These are phyloP conservation scores for Phlebopus sp. DNA, from an alignment of 1,284 basidiomycete species.

Conservation along the genomic window DNA sequence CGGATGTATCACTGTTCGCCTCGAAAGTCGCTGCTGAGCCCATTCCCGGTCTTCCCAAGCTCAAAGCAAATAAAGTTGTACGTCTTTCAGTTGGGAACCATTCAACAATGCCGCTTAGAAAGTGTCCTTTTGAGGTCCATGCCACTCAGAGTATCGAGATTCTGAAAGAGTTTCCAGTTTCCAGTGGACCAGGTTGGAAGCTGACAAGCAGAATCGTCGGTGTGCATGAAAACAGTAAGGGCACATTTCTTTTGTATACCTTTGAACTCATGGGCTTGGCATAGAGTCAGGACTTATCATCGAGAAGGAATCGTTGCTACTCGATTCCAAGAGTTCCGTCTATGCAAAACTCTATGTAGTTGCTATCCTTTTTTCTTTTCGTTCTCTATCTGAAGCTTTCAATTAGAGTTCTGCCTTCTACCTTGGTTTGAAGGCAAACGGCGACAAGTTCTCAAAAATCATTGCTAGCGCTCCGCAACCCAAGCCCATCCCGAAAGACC, in stretches of 20 bases:
- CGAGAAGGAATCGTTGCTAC: conserved; percentile 59
- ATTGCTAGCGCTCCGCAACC: conserved; percentile 67
- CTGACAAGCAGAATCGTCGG: conserved; percentile 58
- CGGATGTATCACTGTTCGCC: conserved; percentile 66
- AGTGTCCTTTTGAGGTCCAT: conserved; percentile 54
- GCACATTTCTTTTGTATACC: background rate
- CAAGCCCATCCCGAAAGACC: conserved; percentile 65
- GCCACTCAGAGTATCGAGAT: conserved; percentile 73
- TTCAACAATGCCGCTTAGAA: background rate
- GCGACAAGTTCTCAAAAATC: conserved; percentile 63
- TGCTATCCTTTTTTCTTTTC: background rate
- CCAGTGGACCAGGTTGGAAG: conserved; percentile 67
- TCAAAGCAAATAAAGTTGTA: conserved; percentile 66
- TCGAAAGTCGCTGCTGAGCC: conserved; percentile 43
- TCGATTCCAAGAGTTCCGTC: conserved; percentile 57
- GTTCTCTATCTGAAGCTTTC: background rate
- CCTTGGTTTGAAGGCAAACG: conserved; percentile 71
- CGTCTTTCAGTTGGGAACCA: conserved; percentile 18
- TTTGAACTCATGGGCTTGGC: background rate
- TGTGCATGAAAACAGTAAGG: conserved; percentile 73
- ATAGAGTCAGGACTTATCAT: conserved; percentile 75
- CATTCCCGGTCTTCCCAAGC: conserved; percentile 61
- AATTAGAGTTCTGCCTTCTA: conserved; percentile 67
- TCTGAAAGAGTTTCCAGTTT: conserved; percentile 62
- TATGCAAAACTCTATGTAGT: conserved; percentile 73